Evolutionary conservation across 208 protist genomes (phyloP), one percentile per base, ranked within the genome.

Genomic region (Kentomonas sorsogonicus): DNA sequence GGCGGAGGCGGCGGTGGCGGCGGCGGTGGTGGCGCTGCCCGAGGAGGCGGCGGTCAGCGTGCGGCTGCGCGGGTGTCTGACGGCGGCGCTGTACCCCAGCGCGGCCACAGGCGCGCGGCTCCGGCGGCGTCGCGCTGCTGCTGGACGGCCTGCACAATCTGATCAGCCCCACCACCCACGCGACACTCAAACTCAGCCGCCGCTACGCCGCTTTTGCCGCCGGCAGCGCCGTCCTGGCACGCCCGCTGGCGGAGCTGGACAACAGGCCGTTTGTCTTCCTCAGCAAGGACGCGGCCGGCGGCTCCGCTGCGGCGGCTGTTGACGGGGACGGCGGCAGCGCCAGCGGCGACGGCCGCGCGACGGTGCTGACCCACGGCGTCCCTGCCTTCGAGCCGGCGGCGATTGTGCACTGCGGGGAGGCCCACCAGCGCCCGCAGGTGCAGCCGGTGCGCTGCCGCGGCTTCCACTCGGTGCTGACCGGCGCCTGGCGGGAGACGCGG

Each of bases 401-500:
- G n/a, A 46, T 93, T 34, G 67, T 91, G 27, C 67, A 79, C 46
- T 86, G 83, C 55, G 85, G 85, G 2, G 66, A 83, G 53, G 53
- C 31, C 34, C 48, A 56, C 20, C 82, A 89, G 51, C 65, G 63
- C 1, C 61, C 72, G 6, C 74, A 79, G 52, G 45, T 57, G 34
- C 40, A 66, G 2, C 68, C 85, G 30, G 29, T 30, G 9, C 85
- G 89, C 18, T 93, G 85, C 53, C 89, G 89, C 34, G 89, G 89
- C 27, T 95, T 85, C 83, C 71, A 58, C 5, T 79, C 85, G 23
- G 7, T 74, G 33, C 63, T 95, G 47, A 91, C 89, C n/a, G 41
- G 31, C 27, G 70, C 77, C 11, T 95, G 89, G 86, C 77, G 89
- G 5, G 55, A 79, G 34, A 95, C 89, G 3, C 72, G 74, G 26